phyloP scores from a whole-genome alignment of 2,329 filamentous ascomycete genomes.

The Fulvia fulva region DNA sequence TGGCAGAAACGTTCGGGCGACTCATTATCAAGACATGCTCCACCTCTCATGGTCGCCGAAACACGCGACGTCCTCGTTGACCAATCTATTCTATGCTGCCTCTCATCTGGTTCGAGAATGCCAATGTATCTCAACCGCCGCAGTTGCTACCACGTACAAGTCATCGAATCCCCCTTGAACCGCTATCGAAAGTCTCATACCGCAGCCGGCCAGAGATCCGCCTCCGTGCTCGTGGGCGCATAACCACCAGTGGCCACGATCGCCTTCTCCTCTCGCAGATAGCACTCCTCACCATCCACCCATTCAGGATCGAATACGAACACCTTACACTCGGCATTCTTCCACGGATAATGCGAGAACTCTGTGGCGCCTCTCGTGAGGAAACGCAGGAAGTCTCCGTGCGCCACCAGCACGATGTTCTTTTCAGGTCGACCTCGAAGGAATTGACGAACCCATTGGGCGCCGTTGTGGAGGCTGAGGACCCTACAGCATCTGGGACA shows the following conservation, averaged over 20 bases:
- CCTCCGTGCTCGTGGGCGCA: conserved; percentile 27
- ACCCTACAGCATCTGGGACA: background rate
- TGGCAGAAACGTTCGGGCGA: too few relatives aligned
- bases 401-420: conserved; percentile 32
- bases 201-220: conserved; percentile 11
- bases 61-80: too few relatives aligned
- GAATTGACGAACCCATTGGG: conserved; percentile 30
- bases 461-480: conserved; percentile 18
- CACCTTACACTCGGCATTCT: conserved; percentile 30
- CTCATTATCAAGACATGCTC: too few relatives aligned
- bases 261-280: conserved; percentile 24
- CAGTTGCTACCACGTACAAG: too few relatives aligned
- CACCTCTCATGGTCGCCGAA: too few relatives aligned
- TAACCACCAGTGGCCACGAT: conserved; percentile 32
- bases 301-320: conserved; percentile 27
- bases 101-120: too few relatives aligned
- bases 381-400: conserved; percentile 31
- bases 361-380: conserved; percentile 24
- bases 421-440: conserved; percentile 30
- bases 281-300: conserved; percentile 29
- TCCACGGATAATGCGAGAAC: conserved; percentile 3
- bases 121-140: too few relatives aligned
- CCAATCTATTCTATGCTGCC: too few relatives aligned
- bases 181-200: too few relatives aligned
- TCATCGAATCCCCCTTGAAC: too few relatives aligned